These are phyloP conservation scores for Claviceps fusiformis DNA, from an alignment of 2,329 filamentous ascomycete genomes.

Conservation along the genomic window DNA sequence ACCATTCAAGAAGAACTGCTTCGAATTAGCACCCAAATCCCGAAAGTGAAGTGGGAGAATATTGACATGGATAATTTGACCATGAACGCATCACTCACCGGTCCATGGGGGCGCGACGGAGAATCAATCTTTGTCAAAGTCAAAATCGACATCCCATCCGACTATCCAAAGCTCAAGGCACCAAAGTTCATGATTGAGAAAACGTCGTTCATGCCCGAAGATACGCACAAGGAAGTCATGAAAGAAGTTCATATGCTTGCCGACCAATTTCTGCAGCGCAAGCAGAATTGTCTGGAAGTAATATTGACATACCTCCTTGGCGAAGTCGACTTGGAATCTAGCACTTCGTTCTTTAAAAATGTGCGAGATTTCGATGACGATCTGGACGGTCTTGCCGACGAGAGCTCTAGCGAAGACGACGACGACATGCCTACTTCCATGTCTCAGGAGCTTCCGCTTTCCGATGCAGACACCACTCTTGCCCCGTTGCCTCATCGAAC, in stretches of 20 bases:
- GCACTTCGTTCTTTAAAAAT: conserved; percentile 48
- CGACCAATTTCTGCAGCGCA: conserved; percentile 39
- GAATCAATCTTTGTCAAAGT: conserved; percentile 49
- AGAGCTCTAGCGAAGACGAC: conserved; percentile 78
- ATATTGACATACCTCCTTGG: conserved; percentile 50
- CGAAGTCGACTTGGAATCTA: conserved; percentile 46
- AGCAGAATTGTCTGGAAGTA: conserved; percentile 48
- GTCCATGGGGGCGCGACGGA: conserved; percentile 46
- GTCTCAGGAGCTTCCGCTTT: conserved; percentile 47
- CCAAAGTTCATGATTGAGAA: conserved; percentile 49
- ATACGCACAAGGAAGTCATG: conserved; percentile 36
- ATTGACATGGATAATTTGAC: conserved; percentile 49
- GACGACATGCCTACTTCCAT: conserved; percentile 41
- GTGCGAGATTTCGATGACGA: conserved; percentile 49
- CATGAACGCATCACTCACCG: conserved; percentile 47
- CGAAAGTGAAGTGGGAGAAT: conserved; percentile 51
- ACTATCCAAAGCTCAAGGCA: conserved; percentile 43
- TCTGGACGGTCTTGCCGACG: conserved; percentile 46
- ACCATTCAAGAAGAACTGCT: conserved; percentile 52
- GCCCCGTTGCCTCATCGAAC: conserved; percentile 36
- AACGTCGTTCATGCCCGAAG: conserved; percentile 46
- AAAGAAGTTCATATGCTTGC: conserved; percentile 44
- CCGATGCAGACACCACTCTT: conserved; percentile 39
- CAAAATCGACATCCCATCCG: conserved; percentile 43
- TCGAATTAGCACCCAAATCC: conserved; percentile 46